phyloP scores from a whole-genome alignment of 177 flowering plant genomes.

The Telopea speciosissima region DNA sequence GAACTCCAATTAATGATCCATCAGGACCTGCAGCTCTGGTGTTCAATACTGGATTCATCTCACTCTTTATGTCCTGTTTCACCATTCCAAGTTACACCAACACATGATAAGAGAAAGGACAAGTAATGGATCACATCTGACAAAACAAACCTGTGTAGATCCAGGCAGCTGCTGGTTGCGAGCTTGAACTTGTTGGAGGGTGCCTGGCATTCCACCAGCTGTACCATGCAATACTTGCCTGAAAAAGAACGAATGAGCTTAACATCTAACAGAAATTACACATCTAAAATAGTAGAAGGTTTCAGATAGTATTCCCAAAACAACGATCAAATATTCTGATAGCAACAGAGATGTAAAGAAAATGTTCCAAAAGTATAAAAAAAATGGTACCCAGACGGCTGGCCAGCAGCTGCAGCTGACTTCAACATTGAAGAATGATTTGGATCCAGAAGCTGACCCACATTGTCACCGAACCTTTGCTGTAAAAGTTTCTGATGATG shows the following conservation, averaged over 20 bases:
- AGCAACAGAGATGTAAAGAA: background rate
- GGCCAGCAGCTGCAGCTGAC: constrained; percentile 68
- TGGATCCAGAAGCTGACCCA: constrained; percentile 73
- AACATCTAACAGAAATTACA: constrained; percentile 5
- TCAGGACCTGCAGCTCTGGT: constrained; percentile 82
- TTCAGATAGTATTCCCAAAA: background rate
- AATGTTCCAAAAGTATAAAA: background rate
- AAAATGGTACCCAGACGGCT: constrained; percentile 65
- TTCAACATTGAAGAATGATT: constrained; percentile 77
- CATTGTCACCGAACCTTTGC: constrained; percentile 75
- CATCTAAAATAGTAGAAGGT: background rate
- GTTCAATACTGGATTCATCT: constrained; percentile 70
- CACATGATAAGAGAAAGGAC: background rate
- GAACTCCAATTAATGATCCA: constrained; percentile 79
- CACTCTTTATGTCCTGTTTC: constrained; percentile 77
- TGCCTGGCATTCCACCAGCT: constrained; percentile 28
- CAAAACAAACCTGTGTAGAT: constrained; percentile 23
- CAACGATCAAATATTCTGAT: background rate
- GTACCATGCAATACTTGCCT: constrained; percentile 28
- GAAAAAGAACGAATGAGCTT: background rate
- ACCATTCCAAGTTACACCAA: constrained; percentile 6
- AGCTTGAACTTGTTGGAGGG: constrained; percentile 23
- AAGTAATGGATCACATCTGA: background rate
- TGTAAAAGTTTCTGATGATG: constrained; percentile 26
- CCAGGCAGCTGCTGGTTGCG: constrained; percentile 22